Evolutionary conservation across 192 early-diverging fungal species (phyloP).

Genomic region (Dissophora ornata): DNA sequence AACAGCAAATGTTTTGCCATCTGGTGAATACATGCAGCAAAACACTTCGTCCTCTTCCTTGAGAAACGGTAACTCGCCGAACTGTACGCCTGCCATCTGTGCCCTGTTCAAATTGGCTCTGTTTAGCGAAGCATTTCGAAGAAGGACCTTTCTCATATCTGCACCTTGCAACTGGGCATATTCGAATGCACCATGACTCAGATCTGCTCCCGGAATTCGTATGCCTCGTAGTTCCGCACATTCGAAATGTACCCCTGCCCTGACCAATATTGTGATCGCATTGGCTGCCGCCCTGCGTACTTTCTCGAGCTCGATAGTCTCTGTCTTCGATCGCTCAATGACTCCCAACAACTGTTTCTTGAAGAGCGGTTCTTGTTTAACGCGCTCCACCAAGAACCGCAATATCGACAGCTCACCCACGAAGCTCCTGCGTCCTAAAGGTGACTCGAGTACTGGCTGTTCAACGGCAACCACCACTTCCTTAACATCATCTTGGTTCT

Average conservation of each 20-base stretch:
- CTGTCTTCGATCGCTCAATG: slow-evolving; percentile 1
- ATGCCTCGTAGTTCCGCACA: slow-evolving; percentile 3
- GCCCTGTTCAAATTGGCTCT: too few species aligned
- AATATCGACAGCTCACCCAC: slow-evolving; percentile 4
- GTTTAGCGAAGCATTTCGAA: too few species aligned
- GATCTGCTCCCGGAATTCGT: slow-evolving; percentile 17
- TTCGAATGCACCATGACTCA: slow-evolving; percentile 16
- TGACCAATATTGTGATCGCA: slow-evolving; percentile 22
- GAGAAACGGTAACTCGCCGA: too few species aligned
- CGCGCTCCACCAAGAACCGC: slow-evolving; percentile 14
- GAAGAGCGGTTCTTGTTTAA: slow-evolving; percentile 2
- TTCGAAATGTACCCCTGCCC: slow-evolving; percentile 1
- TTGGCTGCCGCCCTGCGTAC: slow-evolving; percentile 12
- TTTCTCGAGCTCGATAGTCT: neutral
- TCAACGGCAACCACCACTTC: neutral
- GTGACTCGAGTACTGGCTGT: neutral
- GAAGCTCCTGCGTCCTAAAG: slow-evolving; percentile 2
- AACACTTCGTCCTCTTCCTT: too few species aligned
- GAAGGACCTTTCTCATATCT: too few species aligned
- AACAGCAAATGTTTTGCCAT: too few species aligned
- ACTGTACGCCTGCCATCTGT: too few species aligned
- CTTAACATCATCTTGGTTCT: neutral
- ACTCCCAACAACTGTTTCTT: neutral
- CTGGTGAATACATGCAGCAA: too few species aligned
- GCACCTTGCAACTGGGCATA: too few species aligned